Conservation (phyloP, 2,329 filamentous ascomycete genomes). For the Clathrospora elynae region DNA sequence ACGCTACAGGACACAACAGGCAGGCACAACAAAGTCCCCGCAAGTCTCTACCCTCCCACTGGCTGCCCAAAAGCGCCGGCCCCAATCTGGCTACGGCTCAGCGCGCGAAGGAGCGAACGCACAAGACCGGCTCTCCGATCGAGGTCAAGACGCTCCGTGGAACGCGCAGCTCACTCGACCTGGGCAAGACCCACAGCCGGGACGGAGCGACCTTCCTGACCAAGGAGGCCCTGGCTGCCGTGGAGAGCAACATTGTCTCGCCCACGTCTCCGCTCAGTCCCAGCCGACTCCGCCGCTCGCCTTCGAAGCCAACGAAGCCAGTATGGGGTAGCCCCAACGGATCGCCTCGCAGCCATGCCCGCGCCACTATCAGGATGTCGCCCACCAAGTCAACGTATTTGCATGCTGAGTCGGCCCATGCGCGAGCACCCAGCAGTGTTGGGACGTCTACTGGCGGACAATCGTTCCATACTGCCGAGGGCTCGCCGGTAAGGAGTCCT, state of each 20-base stretch:
- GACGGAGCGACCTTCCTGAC: constrained; percentile 33
- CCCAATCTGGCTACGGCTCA: constrained; percentile 31
- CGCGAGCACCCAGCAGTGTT: constrained; percentile 23
- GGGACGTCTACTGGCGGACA: constrained; percentile 26
- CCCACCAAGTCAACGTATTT: constrained; percentile 19
- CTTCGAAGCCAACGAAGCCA: constrained; percentile 25
- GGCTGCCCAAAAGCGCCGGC: constrained; percentile 20
- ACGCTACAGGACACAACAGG: neutral
- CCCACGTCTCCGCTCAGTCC: constrained; percentile 13
- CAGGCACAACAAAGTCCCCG: constrained; percentile 23
- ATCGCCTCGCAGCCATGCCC: constrained; percentile 23
- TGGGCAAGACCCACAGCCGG: constrained; percentile 13
- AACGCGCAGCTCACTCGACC: constrained; percentile 25
- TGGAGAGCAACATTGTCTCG: constrained; percentile 28
- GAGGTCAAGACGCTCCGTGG: constrained; percentile 25
- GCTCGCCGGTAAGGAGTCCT: constrained; percentile 40
- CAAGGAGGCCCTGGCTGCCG: constrained; percentile 32
- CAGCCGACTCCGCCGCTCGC: constrained; percentile 17
- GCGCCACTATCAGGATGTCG: constrained; percentile 24
- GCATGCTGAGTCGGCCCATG: constrained; percentile 5
- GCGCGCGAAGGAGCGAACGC: constrained; percentile 29
- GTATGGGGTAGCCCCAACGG: constrained; percentile 22
- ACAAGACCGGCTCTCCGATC: constrained; percentile 19
- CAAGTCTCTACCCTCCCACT: constrained; percentile 37
- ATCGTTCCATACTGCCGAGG: constrained; percentile 28